These are phyloP conservation scores for Pseudoperonospora humuli DNA, from an alignment of 352 stramenopile genomes.

Conservation along the genomic window DNA sequence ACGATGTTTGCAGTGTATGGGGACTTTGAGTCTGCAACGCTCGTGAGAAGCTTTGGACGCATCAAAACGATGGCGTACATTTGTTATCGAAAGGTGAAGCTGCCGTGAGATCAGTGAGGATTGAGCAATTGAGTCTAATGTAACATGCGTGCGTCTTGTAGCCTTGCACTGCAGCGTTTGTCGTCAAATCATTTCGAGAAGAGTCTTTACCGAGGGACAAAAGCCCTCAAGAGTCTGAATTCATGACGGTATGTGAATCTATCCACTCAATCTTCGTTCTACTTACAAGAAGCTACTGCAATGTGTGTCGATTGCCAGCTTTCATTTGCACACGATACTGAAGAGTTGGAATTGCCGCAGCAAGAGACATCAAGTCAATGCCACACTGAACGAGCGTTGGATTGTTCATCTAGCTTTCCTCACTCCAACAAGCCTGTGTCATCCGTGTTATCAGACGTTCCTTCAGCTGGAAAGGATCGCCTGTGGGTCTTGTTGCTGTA, in stretches of 20 bases:
- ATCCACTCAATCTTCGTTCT: neutral
- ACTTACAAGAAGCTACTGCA: conserved; percentile 5
- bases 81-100: conserved; percentile 45
- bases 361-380: conserved; percentile 3
- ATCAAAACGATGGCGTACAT: conserved; percentile 86
- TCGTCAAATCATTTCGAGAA: conserved; percentile 48
- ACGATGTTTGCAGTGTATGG: conserved; percentile 80
- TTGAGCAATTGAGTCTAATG: too few species aligned
- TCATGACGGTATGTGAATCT: conserved; percentile 39
- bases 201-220: conserved; percentile 30
- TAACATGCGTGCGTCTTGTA: conserved; percentile 13
- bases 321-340: conserved; percentile 38
- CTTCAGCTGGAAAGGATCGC: conserved; percentile 18
- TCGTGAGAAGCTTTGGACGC: conserved; percentile 67
- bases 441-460: conserved; percentile 1
- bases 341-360: conserved; percentile 6
- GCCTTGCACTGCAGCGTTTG: conserved; percentile 38
- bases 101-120: too few species aligned
- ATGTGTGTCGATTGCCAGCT: conserved; percentile 22
- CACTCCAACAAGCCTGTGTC: conserved; percentile 3
- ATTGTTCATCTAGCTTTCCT: neutral
- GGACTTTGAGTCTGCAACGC: conserved; percentile 57
- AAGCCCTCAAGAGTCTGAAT: conserved; percentile 27
- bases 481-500: conserved; percentile 70
- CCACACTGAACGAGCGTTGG: conserved; percentile 2